Evolutionary conservation across 805 yeast species (phyloP).

Genomic region (Kodamaea neixiangensis): DNA sequence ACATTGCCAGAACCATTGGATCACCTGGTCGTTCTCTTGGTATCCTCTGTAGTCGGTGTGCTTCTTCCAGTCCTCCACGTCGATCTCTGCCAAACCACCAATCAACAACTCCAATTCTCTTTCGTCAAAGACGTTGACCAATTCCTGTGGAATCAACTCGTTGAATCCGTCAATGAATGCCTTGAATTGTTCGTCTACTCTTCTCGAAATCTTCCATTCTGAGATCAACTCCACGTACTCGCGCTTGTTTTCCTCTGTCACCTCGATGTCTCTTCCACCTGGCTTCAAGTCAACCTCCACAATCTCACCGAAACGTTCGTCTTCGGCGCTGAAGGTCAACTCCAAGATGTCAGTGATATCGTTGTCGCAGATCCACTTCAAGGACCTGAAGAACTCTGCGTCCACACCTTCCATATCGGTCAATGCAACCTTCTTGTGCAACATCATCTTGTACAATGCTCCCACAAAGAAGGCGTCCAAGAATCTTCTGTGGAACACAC

Average conservation of each 20-base stretch:
- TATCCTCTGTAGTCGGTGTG: slow-evolving; percentile 99
- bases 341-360: slow-evolving; percentile 83
- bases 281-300: slow-evolving; percentile 88
- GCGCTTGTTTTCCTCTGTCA: slow-evolving; percentile 89
- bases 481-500: slow-evolving; percentile 97
- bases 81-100: slow-evolving; percentile 98
- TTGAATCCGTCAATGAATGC: slow-evolving; percentile 97
- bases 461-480: slow-evolving; percentile 98
- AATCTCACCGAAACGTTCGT: slow-evolving; percentile 93
- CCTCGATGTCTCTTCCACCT: slow-evolving; percentile 85
- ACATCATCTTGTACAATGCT: slow-evolving; percentile 96
- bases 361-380: slow-evolving; percentile 94
- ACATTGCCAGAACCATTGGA: slow-evolving; percentile 99
- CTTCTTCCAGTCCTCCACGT: slow-evolving; percentile 98
- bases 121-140: slow-evolving; percentile 95
- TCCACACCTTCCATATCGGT: slow-evolving; percentile 99
- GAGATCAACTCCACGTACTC: slow-evolving; percentile 94
- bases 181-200: slow-evolving; percentile 93
- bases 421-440: slow-evolving; percentile 88
- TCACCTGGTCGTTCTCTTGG: slow-evolving; percentile 92
- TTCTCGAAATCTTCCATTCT: slow-evolving; percentile 92
- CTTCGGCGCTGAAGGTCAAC: slow-evolving; percentile 84
- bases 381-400: slow-evolving; percentile 91
- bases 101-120: slow-evolving; percentile 94
- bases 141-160: slow-evolving; percentile 94